Evolutionary conservation across 495 filamentous ascomycete species (phyloP).

Genomic region (Penicillium canariense): DNA sequence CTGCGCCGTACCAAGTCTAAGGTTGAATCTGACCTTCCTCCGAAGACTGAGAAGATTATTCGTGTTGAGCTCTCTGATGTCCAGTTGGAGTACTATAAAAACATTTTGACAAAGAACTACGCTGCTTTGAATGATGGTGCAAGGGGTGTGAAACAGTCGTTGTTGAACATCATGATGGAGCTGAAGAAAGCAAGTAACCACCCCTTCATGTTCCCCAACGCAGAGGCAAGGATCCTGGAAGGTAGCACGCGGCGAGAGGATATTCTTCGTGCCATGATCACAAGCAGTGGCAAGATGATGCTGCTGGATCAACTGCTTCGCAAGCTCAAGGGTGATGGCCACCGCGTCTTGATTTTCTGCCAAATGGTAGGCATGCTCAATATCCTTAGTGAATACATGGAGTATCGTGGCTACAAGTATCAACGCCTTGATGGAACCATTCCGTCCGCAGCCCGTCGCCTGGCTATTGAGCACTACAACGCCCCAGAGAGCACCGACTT

Average conservation of each 20-base stretch:
- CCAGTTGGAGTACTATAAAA: constrained; percentile 97
- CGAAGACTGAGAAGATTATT: constrained; percentile 98
- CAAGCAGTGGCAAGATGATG: constrained; percentile 99
- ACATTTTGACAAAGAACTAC: constrained; percentile 96
- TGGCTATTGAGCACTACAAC: constrained; percentile 98
- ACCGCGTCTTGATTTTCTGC: constrained; percentile 96
- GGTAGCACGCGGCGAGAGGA: constrained; percentile 79
- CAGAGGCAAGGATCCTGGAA: constrained; percentile 80
- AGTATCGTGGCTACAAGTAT: constrained; percentile 83
- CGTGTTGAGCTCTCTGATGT: constrained; percentile 94
- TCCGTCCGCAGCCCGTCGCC: constrained; percentile 72
- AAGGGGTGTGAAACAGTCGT: constrained; percentile 83
- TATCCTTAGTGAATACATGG: constrained; percentile 89
- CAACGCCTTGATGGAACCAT: constrained; percentile 96
- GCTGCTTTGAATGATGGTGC: constrained; percentile 86
- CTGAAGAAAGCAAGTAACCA: constrained; percentile 98
- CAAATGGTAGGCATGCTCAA: constrained; percentile 99
- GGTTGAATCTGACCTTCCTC: constrained; percentile 91
- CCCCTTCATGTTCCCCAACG: constrained; percentile 93
- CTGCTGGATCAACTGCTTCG: constrained; percentile 87
- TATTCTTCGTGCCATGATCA: constrained; percentile 83
- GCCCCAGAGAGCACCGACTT: constrained; percentile 91
- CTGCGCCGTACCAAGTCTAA: constrained; percentile 95
- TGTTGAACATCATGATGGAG: constrained; percentile 99
- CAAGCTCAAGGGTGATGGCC: constrained; percentile 86